Evolutionary conservation across 2,329 filamentous ascomycete species (phyloP).

Genomic region (Rachicladosporium sp.): DNA sequence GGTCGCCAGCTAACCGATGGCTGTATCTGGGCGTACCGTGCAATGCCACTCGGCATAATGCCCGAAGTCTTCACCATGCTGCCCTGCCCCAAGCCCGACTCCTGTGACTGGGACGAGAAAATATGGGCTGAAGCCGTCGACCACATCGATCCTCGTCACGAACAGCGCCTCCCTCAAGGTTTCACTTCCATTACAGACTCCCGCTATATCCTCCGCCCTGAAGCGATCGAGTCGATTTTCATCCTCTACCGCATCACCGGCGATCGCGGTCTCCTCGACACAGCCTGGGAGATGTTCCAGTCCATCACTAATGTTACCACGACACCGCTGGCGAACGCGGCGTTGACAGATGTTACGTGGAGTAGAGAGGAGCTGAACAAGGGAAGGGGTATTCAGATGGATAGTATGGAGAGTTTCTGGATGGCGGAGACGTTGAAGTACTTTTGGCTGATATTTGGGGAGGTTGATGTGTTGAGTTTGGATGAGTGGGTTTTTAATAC

Average conservation of each 20-base stretch:
- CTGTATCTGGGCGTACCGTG: constrained; percentile 50
- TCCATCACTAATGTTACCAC: constrained; percentile 49
- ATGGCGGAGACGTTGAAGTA: constrained; percentile 57
- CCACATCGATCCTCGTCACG: constrained; percentile 22
- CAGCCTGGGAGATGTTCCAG: constrained; percentile 64
- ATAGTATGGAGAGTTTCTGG: constrained; percentile 69
- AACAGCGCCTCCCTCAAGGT: constrained; percentile 39
- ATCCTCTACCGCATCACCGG: constrained; percentile 65
- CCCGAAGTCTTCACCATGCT: constrained; percentile 46
- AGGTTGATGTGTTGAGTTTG: constrained; percentile 46
- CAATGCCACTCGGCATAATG: constrained; percentile 46
- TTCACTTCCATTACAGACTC: constrained; percentile 44
- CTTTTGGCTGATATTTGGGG: constrained; percentile 51
- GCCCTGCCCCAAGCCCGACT: constrained; percentile 30
- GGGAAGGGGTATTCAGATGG: constrained; percentile 23
- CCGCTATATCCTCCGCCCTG: constrained; percentile 57
- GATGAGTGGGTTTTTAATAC: constrained; percentile 41
- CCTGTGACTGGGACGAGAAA: constrained; percentile 35
- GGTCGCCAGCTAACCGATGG: constrained; percentile 49
- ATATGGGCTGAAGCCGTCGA: constrained; percentile 27
- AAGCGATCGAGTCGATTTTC: constrained; percentile 72
- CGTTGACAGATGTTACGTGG: constrained; percentile 54
- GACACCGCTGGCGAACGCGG: constrained; percentile 51
- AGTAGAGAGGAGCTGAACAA: constrained; percentile 18
- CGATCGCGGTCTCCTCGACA: constrained; percentile 50